These are phyloP conservation scores for Lumnitzera littorea DNA, from an alignment of 345 rosid genomes.

Conservation along the genomic window DNA sequence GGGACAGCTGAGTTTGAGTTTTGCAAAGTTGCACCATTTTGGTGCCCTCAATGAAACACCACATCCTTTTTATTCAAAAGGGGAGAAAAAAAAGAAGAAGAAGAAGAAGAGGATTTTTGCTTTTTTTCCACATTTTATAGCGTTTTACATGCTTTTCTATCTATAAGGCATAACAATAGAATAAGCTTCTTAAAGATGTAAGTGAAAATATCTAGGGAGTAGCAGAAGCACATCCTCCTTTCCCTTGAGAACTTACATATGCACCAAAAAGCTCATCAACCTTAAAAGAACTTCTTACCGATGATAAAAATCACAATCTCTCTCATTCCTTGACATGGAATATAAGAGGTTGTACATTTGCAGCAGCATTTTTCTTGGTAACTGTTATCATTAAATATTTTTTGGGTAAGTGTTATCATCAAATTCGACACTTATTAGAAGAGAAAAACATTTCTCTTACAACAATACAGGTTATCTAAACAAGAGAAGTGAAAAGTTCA, in stretches of 20 bases:
- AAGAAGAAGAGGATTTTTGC: no score
- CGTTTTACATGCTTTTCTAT: no score
- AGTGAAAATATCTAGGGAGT: no score
- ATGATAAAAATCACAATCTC: constrained; percentile 97
- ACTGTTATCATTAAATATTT: constrained; percentile 34
- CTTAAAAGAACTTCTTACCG: constrained; percentile 46
- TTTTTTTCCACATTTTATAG: no score
- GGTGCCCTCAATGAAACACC: no score
- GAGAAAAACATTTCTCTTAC: background rate
- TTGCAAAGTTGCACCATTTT: no score
- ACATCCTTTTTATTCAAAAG: no score
- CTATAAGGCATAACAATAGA: no score
- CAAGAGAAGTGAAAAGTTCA: constrained; percentile 9
- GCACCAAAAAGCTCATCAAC: background rate
- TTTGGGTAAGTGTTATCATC: background rate
- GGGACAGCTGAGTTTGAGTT: background rate
- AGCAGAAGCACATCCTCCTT: no score
- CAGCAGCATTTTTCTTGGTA: constrained; percentile 96
- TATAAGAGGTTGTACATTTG: constrained; percentile 92
- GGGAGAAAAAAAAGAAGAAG: no score
- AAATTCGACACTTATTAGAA: constrained; percentile 9
- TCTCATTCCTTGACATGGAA: constrained; percentile 84
- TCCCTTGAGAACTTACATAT: no score
- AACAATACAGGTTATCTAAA: constrained; percentile 2
- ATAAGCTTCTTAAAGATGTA: no score